These are phyloP conservation scores for Echinosophora koreensis DNA, from an alignment of 306 rosid genomes.

Conservation along the genomic window DNA sequence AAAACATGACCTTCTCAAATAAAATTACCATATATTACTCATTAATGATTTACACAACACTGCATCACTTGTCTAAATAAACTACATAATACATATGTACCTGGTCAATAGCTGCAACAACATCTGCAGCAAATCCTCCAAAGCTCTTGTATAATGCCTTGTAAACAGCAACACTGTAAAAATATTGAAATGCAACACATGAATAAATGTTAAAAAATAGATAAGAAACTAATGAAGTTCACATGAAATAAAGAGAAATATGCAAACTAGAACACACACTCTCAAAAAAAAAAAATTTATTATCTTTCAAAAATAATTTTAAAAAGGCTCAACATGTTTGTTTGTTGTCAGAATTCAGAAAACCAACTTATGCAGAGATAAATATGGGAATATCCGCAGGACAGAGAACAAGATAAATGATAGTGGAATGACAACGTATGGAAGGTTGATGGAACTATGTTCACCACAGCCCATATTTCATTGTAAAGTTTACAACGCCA, in stretches of 20 bases:
- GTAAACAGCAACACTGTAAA: constrained; percentile 88
- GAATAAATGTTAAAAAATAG: not conserved
- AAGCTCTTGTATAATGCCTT: constrained; percentile 96
- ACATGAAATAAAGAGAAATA: constrained; percentile 25
- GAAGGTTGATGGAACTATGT: not conserved
- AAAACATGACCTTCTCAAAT: constrained; percentile 5
- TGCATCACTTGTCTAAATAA: constrained; percentile 37
- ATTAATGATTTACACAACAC: constrained; percentile 23
- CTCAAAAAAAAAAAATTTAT: not conserved
- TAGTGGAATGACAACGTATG: not conserved
- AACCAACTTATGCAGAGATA: constrained; percentile 26
- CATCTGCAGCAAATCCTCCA: constrained; percentile 99
- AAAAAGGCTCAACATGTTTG: not conserved
- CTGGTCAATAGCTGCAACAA: constrained; percentile 98
- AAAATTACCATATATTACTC: constrained; percentile 9
- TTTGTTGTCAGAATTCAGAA: not conserved
- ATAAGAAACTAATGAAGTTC: not conserved
- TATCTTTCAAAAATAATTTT: constrained; percentile 4
- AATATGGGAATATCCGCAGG: not conserved
- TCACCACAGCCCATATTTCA: not conserved
- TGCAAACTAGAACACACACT: not conserved
- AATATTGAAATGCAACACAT: constrained; percentile 38
- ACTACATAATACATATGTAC: constrained; percentile 47
- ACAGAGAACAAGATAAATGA: not conserved
- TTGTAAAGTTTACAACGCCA: not conserved